phyloP scores from a whole-genome alignment of 257 asterid genomes.

The Solanum verrucosum region DNA sequence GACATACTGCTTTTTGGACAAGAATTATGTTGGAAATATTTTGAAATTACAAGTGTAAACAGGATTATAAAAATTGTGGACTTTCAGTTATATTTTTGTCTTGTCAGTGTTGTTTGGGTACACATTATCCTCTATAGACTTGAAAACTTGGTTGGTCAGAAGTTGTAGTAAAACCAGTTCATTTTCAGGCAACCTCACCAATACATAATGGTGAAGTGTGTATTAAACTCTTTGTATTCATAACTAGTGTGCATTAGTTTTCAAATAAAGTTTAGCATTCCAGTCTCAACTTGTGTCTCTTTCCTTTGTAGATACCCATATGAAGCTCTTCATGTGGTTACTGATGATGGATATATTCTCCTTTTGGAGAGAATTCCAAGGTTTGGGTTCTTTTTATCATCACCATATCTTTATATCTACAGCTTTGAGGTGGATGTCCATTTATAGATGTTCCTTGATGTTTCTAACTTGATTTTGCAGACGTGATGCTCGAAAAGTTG shows the following conservation, averaged over 20 bases:
- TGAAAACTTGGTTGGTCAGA: not conserved
- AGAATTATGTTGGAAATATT: not conserved
- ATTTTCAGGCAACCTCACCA: not conserved
- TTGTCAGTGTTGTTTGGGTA: not conserved
- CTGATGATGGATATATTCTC: conserved; percentile 93
- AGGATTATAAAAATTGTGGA: not conserved
- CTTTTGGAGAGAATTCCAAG: conserved; percentile 95
- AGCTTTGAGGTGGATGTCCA: not conserved
- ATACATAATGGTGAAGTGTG: not conserved
- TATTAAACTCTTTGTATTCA: not conserved
- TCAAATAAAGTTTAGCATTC: not conserved
- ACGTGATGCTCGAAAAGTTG: conserved; percentile 83
- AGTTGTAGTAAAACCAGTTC: not conserved
- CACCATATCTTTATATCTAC: not conserved
- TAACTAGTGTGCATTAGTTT: not conserved
- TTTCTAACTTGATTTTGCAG: conserved; percentile 34
- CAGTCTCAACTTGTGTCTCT: not conserved
- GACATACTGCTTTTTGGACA: not conserved
- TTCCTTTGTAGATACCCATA: conserved; percentile 68
- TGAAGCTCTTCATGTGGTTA: conserved; percentile 85
- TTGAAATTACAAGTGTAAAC: not conserved
- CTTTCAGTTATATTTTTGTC: not conserved
- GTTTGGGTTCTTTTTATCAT: conserved; percentile 19
- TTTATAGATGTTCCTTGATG: not conserved
- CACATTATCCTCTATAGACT: not conserved